phyloP scores from a whole-genome alignment of 305 asterid genomes.

The Withania somnifera region DNA sequence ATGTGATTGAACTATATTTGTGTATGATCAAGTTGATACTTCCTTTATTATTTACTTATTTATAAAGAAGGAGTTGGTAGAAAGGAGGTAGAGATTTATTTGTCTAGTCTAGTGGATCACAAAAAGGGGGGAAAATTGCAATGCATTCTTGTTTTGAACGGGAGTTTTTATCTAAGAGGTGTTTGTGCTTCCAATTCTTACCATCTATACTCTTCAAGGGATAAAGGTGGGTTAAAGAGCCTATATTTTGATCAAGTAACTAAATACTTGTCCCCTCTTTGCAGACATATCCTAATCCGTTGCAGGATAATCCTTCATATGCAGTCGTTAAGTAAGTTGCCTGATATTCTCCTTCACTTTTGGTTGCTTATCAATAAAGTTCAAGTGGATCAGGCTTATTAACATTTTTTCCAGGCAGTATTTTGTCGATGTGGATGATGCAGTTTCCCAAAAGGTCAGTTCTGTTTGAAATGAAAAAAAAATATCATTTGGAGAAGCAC shows the following conservation, averaged over 20 bases:
- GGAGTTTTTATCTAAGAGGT: background rate
- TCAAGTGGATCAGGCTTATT: background rate
- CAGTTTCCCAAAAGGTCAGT: slow-evolving; percentile 66
- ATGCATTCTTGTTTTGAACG: background rate
- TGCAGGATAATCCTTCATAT: slow-evolving; percentile 79
- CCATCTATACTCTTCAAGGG: background rate
- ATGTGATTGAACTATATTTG: too few species aligned
- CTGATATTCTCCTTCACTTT: background rate
- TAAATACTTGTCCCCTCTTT: background rate
- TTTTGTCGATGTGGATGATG: slow-evolving; percentile 71
- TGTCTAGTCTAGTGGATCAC: too few species aligned
- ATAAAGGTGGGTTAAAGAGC: background rate
- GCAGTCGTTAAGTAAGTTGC: slow-evolving; percentile 59
- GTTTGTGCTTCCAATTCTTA: too few species aligned
- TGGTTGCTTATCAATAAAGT: background rate
- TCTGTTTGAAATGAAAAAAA: background rate
- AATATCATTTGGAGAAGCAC: background rate
- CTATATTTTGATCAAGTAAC: background rate
- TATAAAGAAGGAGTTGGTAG: too few species aligned
- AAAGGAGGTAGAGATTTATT: too few species aligned
- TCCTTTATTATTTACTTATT: too few species aligned
- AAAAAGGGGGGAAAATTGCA: too few species aligned
- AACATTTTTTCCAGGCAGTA: slow-evolving; percentile 58
- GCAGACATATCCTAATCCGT: slow-evolving; percentile 75
- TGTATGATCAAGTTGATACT: too few species aligned